Conservation (phyloP, 352 stramenopile genomes). For the Globisporangium polare region DNA sequence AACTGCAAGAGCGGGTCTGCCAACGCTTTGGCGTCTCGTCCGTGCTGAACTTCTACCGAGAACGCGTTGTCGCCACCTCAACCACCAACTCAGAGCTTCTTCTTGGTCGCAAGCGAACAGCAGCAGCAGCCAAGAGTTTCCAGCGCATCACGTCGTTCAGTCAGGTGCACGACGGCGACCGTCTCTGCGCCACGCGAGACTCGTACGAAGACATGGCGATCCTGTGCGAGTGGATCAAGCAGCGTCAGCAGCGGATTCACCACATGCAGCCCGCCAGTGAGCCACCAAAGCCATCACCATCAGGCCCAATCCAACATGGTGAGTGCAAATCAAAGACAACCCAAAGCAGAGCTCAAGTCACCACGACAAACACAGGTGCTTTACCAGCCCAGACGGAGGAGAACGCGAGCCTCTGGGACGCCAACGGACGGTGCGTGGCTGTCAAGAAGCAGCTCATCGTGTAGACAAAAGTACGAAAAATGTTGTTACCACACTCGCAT, state of each 20-base stretch:
- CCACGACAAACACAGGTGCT: not conserved
- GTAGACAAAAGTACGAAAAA: constrained; percentile 2
- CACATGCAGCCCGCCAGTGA: constrained; percentile 19
- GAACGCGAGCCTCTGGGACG: not conserved
- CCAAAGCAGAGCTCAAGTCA: not conserved
- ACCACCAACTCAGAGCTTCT: not conserved
- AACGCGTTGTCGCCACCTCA: constrained; percentile 17
- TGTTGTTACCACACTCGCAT: not conserved
- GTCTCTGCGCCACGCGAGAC: constrained; percentile 53
- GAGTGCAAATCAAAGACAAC: not conserved
- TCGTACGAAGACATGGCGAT: constrained; percentile 72
- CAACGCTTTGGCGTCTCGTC: constrained; percentile 22
- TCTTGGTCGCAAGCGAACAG: constrained; percentile 3
- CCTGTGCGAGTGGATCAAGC: constrained; percentile 59
- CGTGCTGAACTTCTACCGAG: constrained; percentile 47
- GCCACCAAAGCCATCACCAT: not conserved
- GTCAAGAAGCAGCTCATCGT: constrained; percentile 2
- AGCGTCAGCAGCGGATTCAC: constrained; percentile 31
- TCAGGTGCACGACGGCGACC: constrained; percentile 46
- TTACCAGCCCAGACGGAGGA: not conserved
- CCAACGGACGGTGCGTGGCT: not conserved
- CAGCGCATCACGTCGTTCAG: constrained; percentile 36
- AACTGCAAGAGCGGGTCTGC: constrained; percentile 35
- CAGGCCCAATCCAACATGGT: not conserved
- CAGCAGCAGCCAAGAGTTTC: constrained; percentile 20